A percentile compares a stretch with the other conserved stretches of the same genome.
These are phyloP conservation scores for Exophiala bonariae DNA, from an alignment of 2,329 filamentous ascomycete genomes.

Conservation along the genomic window DNA sequence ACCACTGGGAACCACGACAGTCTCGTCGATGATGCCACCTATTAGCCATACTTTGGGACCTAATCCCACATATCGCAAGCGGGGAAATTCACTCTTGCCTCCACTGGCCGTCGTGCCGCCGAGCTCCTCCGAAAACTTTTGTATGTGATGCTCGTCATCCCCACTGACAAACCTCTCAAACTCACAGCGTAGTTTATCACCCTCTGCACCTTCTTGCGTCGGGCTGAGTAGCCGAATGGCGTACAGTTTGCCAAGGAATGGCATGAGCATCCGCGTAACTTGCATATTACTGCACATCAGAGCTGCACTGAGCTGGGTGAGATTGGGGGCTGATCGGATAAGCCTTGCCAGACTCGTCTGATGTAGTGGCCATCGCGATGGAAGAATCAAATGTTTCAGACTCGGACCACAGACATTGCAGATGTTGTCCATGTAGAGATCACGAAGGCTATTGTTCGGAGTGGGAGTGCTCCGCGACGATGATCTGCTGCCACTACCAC, in stretches of 20 bases:
- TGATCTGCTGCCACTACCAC: neutral
- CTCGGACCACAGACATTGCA: conserved; percentile 51
- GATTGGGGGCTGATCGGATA: conserved; percentile 55
- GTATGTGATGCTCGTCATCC: conserved; percentile 15
- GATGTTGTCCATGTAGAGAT: conserved; percentile 54
- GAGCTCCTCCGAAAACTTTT: conserved; percentile 4
- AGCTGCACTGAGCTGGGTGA: conserved; percentile 60
- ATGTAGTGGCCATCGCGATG: conserved; percentile 55
- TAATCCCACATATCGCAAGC: conserved; percentile 22
- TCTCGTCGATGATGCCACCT: conserved; percentile 14
- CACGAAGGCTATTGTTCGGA: conserved; percentile 36
- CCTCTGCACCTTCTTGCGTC: conserved; percentile 18
- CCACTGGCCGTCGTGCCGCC: neutral
- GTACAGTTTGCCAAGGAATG: conserved; percentile 27
- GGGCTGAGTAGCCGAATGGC: conserved; percentile 44
- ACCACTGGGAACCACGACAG: conserved; percentile 12
- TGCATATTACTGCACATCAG: conserved; percentile 34
- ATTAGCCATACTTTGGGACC: conserved; percentile 21
- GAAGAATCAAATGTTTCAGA: conserved; percentile 58
- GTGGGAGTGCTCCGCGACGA: conserved; percentile 25
- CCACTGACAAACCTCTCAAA: conserved; percentile 7
- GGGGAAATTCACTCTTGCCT: conserved; percentile 8
- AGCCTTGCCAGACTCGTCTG: conserved; percentile 50
- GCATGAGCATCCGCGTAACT: conserved; percentile 22
- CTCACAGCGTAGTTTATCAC: neutral